phyloP scores from a whole-genome alignment of 352 stramenopile genomes.

The Pythium apleroticum region DNA sequence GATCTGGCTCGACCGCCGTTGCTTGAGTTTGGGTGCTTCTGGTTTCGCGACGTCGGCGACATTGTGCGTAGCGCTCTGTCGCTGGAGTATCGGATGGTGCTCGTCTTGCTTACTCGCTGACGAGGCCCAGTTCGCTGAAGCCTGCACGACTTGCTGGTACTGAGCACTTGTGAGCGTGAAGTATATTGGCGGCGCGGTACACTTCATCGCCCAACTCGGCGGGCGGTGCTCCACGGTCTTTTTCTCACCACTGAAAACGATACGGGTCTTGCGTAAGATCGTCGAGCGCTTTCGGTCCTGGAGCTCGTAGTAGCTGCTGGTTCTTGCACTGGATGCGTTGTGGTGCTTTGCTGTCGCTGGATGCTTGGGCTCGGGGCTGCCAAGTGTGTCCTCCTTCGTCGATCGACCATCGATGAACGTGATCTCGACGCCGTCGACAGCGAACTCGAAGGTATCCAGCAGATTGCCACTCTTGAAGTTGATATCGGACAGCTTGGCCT shows the following conservation, averaged over 20 bases:
- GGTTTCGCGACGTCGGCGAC: neutral
- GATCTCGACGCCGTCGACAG: conserved; percentile 54
- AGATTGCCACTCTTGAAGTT: conserved; percentile 54
- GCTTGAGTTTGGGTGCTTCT: neutral
- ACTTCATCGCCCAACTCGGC: conserved; percentile 62
- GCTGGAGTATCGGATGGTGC: conserved; percentile 14
- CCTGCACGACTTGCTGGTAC: conserved; percentile 65
- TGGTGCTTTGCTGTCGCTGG: neutral
- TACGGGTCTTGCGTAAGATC: conserved; percentile 53
- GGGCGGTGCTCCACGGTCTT: conserved; percentile 35
- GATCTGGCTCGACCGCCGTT: neutral
- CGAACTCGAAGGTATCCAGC: conserved; percentile 55
- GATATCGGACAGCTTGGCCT: conserved; percentile 52
- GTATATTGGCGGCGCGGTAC: conserved; percentile 67
- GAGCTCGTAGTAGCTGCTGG: conserved; percentile 39
- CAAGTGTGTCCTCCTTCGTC: neutral
- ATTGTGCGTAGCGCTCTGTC: conserved; percentile 15
- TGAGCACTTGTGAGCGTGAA: conserved; percentile 68
- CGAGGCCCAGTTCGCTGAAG: conserved; percentile 54
- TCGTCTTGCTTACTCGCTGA: conserved; percentile 24
- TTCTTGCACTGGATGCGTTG: conserved; percentile 11
- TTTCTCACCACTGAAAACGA: conserved; percentile 70
- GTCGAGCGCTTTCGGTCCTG: conserved; percentile 48
- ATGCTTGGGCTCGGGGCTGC: neutral
- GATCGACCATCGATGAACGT: conserved; percentile 55